Evolutionary conservation across 2,329 filamentous ascomycete genomes (phyloP).

Genomic region (Fusarium equiseti): DNA sequence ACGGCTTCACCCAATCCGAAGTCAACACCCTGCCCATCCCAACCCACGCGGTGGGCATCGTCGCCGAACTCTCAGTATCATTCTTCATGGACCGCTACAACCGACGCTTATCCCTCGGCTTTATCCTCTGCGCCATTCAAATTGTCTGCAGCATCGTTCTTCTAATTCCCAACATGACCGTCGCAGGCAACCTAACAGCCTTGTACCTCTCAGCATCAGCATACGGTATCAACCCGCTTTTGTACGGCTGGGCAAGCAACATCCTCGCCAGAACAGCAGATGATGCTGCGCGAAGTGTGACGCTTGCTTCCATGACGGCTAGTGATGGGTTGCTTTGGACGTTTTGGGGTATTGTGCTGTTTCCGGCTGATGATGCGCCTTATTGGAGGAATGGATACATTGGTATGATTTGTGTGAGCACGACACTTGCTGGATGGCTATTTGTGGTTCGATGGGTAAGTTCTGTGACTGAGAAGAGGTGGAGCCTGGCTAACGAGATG

Average conservation of each 20-base stretch:
- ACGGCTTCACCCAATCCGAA: slow-evolving; percentile 41
- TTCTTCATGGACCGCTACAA: slow-evolving; percentile 40
- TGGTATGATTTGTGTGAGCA: slow-evolving; percentile 40
- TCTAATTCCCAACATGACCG: slow-evolving; percentile 32
- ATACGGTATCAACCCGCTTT: slow-evolving; percentile 43
- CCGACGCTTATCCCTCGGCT: slow-evolving; percentile 14
- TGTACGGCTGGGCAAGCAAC: slow-evolving; percentile 47
- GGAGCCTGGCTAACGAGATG: too few species aligned
- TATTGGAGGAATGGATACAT: slow-evolving; percentile 54
- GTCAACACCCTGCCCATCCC: slow-evolving; percentile 46
- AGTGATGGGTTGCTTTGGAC: slow-evolving; percentile 57
- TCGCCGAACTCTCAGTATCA: slow-evolving; percentile 37
- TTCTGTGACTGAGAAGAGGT: too few species aligned
- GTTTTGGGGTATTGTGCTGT: slow-evolving; percentile 60
- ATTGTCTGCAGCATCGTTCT: slow-evolving; percentile 34
- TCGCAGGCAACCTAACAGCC: slow-evolving; percentile 34
- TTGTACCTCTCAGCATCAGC: slow-evolving; percentile 43
- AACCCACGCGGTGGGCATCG: slow-evolving; percentile 45
- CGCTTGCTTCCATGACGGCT: slow-evolving; percentile 57
- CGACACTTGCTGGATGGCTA: slow-evolving; percentile 14
- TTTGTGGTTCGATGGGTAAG: slow-evolving; percentile 40
- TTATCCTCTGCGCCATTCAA: slow-evolving; percentile 33
- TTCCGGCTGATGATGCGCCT: slow-evolving; percentile 57
- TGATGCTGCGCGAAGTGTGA: slow-evolving; percentile 56
- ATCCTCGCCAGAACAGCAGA: slow-evolving; percentile 47